phyloP scores from a whole-genome alignment of 2,329 filamentous ascomycete genomes.

The Cercospora nicotianae region DNA sequence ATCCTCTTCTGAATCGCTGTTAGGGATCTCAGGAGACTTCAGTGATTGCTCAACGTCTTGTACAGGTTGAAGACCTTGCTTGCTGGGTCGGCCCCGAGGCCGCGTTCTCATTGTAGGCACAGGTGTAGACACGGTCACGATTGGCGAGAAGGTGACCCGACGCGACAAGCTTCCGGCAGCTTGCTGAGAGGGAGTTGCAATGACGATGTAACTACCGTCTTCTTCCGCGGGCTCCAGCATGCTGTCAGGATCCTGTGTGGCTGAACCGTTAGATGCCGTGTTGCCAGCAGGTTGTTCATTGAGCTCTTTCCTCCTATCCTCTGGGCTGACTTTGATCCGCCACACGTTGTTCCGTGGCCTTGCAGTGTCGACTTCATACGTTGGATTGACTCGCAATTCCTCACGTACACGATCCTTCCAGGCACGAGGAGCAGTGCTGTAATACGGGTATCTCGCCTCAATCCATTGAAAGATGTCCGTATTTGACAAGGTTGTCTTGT shows the following conservation, averaged over 20 bases:
- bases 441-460: conserved; percentile 12
- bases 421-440: conserved; percentile 3
- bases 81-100: background rate
- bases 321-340: background rate
- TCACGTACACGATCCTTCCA: conserved; percentile 14
- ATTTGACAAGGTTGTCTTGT: background rate
- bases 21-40: background rate
- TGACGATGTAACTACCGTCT: background rate
- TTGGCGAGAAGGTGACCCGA: conserved; percentile 17
- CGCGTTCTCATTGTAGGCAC: background rate
- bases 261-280: background rate
- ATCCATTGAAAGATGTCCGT: conserved; percentile 13
- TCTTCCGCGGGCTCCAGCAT: background rate
- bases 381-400: conserved; percentile 10
- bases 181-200: background rate
- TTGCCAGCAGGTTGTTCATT: background rate
- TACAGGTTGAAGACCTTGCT: background rate
- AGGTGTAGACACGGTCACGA: conserved; percentile 14
- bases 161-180: conserved; percentile 3
- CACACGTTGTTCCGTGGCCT: conserved; percentile 6
- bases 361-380: conserved; percentile 9
- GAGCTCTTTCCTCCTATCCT: background rate
- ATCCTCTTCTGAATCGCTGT: conserved; percentile 3
- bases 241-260: background rate
- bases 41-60: background rate